phyloP scores from a whole-genome alignment of 768 basidiomycete species.

The Termitomyces sp. region DNA sequence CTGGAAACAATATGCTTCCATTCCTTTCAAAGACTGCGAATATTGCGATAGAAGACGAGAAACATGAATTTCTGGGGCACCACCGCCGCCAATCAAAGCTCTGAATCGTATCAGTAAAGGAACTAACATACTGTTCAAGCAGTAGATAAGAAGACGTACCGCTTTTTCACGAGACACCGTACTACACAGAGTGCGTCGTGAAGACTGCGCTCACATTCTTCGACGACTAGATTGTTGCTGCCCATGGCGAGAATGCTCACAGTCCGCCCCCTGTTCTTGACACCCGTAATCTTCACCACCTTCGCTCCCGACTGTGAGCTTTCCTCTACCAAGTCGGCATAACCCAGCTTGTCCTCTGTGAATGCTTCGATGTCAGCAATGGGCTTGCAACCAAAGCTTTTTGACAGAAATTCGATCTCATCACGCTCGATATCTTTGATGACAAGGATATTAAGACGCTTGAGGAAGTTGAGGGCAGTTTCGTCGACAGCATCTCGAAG shows the following conservation, averaged over 20 bases:
- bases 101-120: constrained; percentile 22
- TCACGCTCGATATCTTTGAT: constrained; percentile 98
- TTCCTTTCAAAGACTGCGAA: constrained; percentile 90
- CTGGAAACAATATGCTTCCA: constrained; percentile 99
- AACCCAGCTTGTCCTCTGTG: constrained; percentile 95
- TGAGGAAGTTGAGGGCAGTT: constrained; percentile 93
- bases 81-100: constrained; percentile 92
- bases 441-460: constrained; percentile 92
- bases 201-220: constrained; percentile 94
- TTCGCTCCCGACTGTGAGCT: constrained; percentile 74
- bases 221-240: constrained; percentile 85
- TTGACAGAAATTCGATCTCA: constrained; percentile 95
- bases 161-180: constrained; percentile 95
- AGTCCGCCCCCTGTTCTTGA: constrained; percentile 91
- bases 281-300: constrained; percentile 90
- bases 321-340: constrained; percentile 95
- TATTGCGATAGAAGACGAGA: constrained; percentile 88
- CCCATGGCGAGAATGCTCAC: constrained; percentile 96
- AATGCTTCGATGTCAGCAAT: constrained; percentile 97
- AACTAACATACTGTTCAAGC: constrained; percentile 15
- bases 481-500: constrained; percentile 99
- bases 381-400: constrained; percentile 92
- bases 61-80: constrained; percentile 96
- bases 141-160: constrained; percentile 42
- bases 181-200: constrained; percentile 99